phyloP scores from a whole-genome alignment of 2,329 filamentous ascomycete species.

The Colletotrichum tropicicola region DNA sequence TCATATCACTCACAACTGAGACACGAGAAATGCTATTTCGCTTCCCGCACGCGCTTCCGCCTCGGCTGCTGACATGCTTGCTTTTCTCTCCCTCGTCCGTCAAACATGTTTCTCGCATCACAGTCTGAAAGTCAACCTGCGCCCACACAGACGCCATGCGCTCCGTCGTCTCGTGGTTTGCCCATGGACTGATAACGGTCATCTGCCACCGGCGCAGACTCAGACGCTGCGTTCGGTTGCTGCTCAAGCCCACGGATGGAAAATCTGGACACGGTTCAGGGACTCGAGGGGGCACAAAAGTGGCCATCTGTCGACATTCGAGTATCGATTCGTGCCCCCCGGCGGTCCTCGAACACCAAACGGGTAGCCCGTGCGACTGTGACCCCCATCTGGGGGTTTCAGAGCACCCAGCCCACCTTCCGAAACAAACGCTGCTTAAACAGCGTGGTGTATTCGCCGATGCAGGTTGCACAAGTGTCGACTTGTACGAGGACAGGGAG shows the following conservation, averaged over 20 bases:
- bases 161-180: neutral
- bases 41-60: slow-evolving; percentile 1
- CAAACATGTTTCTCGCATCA: slow-evolving; percentile 3
- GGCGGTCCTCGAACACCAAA: slow-evolving; percentile 4
- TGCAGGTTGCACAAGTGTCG: slow-evolving; percentile 20
- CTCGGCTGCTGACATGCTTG: slow-evolving; percentile 1
- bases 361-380: slow-evolving; percentile 2
- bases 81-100: slow-evolving; percentile 15
- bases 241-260: neutral
- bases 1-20: slow-evolving; percentile 3
- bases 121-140: slow-evolving; percentile 5
- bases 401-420: slow-evolving; percentile 16
- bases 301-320: slow-evolving; percentile 9
- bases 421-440: slow-evolving; percentile 18
- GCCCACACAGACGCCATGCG: slow-evolving; percentile 15
- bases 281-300: neutral
- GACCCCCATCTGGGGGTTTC: slow-evolving; percentile 23
- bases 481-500: slow-evolving; percentile 12
- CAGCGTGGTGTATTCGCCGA: slow-evolving; percentile 33
- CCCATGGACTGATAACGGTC: neutral
- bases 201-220: neutral
- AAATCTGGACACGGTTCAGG: neutral
- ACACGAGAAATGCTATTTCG: slow-evolving; percentile 13
- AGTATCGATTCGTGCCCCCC: neutral
- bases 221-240: neutral